A percentile compares a stretch with the other conserved stretches of the same genome.
Conservation (phyloP, 345 rosid genomes). For the Populus tremula region DNA sequence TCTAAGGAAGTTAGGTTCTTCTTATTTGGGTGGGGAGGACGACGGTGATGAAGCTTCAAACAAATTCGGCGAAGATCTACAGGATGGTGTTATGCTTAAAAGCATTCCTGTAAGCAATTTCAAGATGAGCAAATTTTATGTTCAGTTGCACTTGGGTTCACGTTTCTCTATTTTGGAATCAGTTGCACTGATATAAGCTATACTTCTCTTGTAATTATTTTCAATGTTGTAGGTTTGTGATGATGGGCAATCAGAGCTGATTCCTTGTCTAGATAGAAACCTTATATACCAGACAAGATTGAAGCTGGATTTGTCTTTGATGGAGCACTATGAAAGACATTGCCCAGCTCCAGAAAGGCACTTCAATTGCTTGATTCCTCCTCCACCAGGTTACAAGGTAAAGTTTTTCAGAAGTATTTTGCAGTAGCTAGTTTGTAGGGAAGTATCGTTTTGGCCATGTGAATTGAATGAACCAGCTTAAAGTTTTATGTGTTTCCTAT, state of each 20-base stretch:
- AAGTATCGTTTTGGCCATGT: no score
- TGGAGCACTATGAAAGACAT: conserved; percentile 96
- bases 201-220: background rate
- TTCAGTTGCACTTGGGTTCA: background rate
- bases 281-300: conserved; percentile 75
- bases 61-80: conserved; percentile 46
- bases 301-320: conserved; percentile 69
- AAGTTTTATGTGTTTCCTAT: no score
- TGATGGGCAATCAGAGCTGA: conserved; percentile 68
- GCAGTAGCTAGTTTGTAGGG: no score
- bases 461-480: no score
- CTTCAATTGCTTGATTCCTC: conserved; percentile 85
- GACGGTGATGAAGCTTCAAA: conserved; percentile 53
- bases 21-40: conserved; percentile 80
- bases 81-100: conserved; percentile 45
- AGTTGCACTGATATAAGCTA: background rate
- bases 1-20: conserved; percentile 73
- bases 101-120: conserved; percentile 74
- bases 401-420: no score
- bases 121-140: background rate
- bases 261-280: conserved; percentile 87
- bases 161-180: background rate
- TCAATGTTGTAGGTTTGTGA: conserved; percentile 59
- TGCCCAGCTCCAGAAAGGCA: conserved; percentile 89
- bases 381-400: conserved; percentile 87